These are phyloP conservation scores for Saxophila tyrrhenica DNA, from an alignment of 495 filamentous ascomycete genomes.

Conservation along the genomic window DNA sequence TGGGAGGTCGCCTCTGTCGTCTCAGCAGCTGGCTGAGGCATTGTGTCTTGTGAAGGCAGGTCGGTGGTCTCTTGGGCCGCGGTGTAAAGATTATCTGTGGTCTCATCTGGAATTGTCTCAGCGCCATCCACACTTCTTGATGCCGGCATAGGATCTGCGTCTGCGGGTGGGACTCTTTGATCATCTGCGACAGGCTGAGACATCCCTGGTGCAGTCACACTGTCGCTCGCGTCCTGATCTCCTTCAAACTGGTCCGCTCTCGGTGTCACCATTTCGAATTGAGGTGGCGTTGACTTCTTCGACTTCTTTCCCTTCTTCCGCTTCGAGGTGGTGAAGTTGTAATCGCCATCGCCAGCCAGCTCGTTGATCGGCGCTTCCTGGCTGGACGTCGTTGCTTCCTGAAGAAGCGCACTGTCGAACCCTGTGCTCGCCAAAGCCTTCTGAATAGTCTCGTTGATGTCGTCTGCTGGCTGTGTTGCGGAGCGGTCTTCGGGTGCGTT, in stretches of 20 bases:
- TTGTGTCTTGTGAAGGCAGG: too few relatives aligned
- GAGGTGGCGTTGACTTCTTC: neutral
- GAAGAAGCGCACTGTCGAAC: slow-evolving; percentile 16
- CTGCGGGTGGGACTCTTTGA: too few relatives aligned
- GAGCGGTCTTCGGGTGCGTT: neutral
- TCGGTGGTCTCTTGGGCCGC: too few relatives aligned
- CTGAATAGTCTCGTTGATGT: slow-evolving; percentile 10
- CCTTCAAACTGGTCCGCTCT: neutral
- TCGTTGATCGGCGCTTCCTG: neutral
- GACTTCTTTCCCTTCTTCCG: slow-evolving; percentile 22
- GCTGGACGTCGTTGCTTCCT: neutral
- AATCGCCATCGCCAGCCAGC: neutral
- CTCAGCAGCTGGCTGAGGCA: slow-evolving; percentile 1
- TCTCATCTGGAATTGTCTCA: too few relatives aligned
- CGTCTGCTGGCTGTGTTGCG: neutral
- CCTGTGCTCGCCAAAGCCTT: slow-evolving; percentile 12
- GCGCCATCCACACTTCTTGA: too few relatives aligned
- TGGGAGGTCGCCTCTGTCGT: too few relatives aligned
- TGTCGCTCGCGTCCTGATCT: too few relatives aligned
- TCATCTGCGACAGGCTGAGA: too few relatives aligned
- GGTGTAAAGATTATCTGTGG: too few relatives aligned
- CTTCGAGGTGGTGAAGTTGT: slow-evolving; percentile 10
- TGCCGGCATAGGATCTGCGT: too few relatives aligned
- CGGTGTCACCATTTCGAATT: neutral
- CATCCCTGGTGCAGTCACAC: too few relatives aligned